Percentiles rank a stretch among this genome's conserved stretches.
These are phyloP conservation scores for Francoa sonchifolia DNA, from an alignment of 441 rosid genomes.

Conservation along the genomic window DNA sequence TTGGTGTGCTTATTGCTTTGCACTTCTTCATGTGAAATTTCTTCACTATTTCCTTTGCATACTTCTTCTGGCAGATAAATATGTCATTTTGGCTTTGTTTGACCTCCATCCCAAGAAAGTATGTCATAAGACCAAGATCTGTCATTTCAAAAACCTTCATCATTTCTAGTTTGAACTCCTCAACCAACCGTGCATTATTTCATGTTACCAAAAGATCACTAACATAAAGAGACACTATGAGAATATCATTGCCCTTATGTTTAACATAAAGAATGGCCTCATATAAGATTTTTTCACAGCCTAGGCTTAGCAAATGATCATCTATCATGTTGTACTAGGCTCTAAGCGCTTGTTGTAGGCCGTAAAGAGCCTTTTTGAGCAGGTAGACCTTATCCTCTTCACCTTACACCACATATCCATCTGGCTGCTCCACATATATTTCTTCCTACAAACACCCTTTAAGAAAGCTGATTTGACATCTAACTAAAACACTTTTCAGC, in stretches of 20 bases:
- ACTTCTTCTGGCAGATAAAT: not conserved
- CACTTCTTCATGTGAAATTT: not conserved
- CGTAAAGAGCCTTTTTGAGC: conserved; percentile 4
- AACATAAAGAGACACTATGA: conserved; percentile 3
- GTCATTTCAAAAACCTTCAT: not conserved
- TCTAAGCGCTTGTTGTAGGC: not conserved
- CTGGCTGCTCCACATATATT: conserved; percentile 3
- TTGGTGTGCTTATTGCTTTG: not conserved
- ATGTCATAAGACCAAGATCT: not conserved
- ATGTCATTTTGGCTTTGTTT: not conserved
- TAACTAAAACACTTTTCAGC: not conserved
- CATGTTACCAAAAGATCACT: not conserved
- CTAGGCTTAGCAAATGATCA: not conserved
- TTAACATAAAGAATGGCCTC: not conserved
- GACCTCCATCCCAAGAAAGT: not conserved
- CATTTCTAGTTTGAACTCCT: not conserved
- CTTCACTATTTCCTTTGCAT: not conserved
- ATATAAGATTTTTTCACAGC: not conserved
- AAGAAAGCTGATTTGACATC: conserved; percentile 6
- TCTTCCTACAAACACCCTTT: conserved; percentile 5
- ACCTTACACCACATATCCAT: not conserved
- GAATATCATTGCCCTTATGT: not conserved
- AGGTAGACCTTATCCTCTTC: not conserved
- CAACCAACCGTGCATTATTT: not conserved
- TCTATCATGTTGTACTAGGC: conserved; percentile 3